phyloP scores from a whole-genome alignment of 176 grass and related monocot genomes.

The Zea luxurians region DNA sequence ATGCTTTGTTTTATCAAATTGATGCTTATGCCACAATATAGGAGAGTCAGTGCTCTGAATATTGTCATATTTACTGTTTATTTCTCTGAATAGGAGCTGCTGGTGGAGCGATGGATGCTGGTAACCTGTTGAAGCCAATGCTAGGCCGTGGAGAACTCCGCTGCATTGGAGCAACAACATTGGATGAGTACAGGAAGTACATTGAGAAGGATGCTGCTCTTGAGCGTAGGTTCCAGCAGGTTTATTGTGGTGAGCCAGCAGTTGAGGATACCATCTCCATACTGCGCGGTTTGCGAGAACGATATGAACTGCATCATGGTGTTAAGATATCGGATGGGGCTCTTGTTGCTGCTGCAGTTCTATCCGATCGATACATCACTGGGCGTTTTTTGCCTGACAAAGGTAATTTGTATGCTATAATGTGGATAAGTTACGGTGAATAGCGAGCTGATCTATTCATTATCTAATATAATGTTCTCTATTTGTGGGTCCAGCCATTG shows the following conservation, averaged over 20 bases:
- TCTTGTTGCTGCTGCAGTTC: conserved; percentile 81
- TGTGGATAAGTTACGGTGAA: not conserved
- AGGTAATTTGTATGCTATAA: conserved; percentile 51
- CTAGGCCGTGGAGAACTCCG: conserved; percentile 83
- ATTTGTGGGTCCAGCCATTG: conserved; percentile 67
- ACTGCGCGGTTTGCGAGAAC: conserved; percentile 71
- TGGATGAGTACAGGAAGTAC: conserved; percentile 95
- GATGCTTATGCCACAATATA: not conserved
- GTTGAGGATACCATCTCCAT: conserved; percentile 91
- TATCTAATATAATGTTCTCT: conserved; percentile 27
- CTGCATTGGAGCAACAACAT: conserved; percentile 94
- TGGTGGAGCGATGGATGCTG: conserved; percentile 90
- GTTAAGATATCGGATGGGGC: conserved; percentile 93
- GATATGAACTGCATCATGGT: conserved; percentile 91
- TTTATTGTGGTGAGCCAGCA: conserved; percentile 85
- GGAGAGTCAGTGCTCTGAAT: not conserved
- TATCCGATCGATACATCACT: conserved; percentile 93
- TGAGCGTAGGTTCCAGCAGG: conserved; percentile 92
- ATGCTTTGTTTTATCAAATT: not conserved
- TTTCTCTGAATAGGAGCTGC: conserved; percentile 55
- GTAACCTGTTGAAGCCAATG: conserved; percentile 94
- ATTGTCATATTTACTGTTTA: not conserved
- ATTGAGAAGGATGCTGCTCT: conserved; percentile 97
- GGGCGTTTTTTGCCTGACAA: conserved; percentile 94
- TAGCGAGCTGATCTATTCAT: not conserved